Evolutionary conservation across 768 basidiomycete genomes (phyloP).

Genomic region (Holtermanniella nyarrowii): DNA sequence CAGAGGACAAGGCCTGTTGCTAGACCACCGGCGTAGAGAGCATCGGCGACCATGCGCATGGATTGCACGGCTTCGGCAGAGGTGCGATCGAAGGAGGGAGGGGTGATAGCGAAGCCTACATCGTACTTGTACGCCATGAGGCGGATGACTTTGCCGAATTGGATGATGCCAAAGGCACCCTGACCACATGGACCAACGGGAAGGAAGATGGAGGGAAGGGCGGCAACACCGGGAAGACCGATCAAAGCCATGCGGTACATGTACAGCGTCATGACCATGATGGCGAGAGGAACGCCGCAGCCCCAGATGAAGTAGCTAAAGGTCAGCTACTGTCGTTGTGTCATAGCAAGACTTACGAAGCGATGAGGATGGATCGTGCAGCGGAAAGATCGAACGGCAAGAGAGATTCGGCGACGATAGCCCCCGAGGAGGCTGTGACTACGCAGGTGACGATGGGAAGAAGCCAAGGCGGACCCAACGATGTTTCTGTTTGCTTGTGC

Average conservation of each 20-base stretch:
- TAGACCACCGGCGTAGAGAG: constrained; percentile 22
- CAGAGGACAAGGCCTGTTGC: constrained; percentile 32
- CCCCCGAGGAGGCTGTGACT: constrained; percentile 61
- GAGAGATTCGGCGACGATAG: constrained; percentile 50
- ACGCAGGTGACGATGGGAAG: constrained; percentile 66
- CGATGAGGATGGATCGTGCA: constrained; percentile 51
- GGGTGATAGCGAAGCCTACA: constrained; percentile 6
- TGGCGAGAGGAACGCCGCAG: constrained; percentile 52
- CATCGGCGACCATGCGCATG: constrained; percentile 12
- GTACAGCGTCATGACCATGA: constrained; percentile 61
- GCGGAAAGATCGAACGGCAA: constrained; percentile 44
- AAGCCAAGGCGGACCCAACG: constrained; percentile 58
- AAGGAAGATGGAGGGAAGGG: constrained; percentile 50
- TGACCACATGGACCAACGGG: constrained; percentile 66
- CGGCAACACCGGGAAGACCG: constrained; percentile 12
- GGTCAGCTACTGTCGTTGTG: not conserved
- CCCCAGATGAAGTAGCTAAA: constrained; percentile 43
- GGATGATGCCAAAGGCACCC: constrained; percentile 43
- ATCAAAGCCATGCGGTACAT: constrained; percentile 50
- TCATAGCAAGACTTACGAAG: constrained; percentile 33
- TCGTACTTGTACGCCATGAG: constrained; percentile 12
- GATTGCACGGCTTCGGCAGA: constrained; percentile 1
- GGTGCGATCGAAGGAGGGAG: not conserved
- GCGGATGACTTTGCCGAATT: constrained; percentile 22
- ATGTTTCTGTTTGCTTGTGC: constrained; percentile 52